Evolutionary conservation across 352 stramenopile species (phyloP).

Genomic region (Pythium sp.): DNA sequence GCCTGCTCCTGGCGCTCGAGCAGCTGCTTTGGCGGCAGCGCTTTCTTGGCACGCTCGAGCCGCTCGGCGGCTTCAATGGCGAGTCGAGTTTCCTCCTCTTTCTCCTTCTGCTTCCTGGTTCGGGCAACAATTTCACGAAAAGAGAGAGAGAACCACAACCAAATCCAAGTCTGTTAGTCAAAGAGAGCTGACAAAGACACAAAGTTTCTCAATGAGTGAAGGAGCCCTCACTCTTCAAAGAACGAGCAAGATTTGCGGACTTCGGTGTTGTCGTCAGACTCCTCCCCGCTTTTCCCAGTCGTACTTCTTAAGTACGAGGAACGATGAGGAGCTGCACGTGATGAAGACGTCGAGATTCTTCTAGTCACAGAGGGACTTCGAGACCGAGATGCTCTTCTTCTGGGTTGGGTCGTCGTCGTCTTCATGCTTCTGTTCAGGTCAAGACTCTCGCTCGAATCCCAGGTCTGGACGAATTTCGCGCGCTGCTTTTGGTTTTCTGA

Average conservation of each 20-base stretch:
- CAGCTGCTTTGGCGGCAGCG: constrained; percentile 45
- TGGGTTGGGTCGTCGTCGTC: neutral
- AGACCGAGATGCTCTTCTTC: neutral
- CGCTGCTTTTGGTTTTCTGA: neutral
- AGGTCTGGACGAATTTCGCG: constrained; percentile 12
- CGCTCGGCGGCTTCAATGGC: constrained; percentile 26
- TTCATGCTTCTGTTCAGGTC: neutral
- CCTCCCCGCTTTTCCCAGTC: constrained; percentile 9
- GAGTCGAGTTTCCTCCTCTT: constrained; percentile 33
- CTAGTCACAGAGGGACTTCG: neutral
- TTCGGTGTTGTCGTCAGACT: constrained; percentile 14
- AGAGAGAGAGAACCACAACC: neutral
- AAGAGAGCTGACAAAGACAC: no score
- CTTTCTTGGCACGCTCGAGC: constrained; percentile 42
- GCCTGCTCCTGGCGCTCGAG: constrained; percentile 49
- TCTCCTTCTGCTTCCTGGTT: constrained; percentile 39
- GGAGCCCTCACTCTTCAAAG: constrained; percentile 41
- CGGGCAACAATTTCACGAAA: neutral
- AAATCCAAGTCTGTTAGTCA: neutral
- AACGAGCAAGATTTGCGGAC: constrained; percentile 42
- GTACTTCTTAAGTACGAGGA: constrained; percentile 16
- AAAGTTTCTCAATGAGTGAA: no score
- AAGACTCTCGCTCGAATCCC: neutral
- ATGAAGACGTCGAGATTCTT: neutral
- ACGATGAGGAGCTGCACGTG: constrained; percentile 14